Conservation (phyloP, 495 filamentous ascomycete genomes). For the Amniculicola lignicola region DNA sequence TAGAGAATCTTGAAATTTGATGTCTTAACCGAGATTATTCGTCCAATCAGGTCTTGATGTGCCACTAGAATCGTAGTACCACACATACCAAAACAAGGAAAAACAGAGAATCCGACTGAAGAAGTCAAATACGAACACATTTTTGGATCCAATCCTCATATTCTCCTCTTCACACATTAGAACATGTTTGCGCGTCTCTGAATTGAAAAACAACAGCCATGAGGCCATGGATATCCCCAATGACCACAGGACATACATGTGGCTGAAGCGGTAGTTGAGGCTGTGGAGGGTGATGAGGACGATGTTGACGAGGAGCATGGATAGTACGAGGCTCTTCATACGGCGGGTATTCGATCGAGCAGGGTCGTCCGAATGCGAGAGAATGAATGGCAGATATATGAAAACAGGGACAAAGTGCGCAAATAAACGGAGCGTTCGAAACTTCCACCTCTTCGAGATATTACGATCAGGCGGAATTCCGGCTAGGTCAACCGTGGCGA, state of each 20-base stretch:
- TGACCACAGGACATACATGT: neutral
- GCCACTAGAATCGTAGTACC: neutral
- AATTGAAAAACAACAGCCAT: neutral
- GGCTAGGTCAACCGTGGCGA: neutral
- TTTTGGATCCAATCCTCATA: neutral
- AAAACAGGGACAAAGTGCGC: neutral
- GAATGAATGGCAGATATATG: neutral
- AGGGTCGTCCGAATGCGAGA: neutral
- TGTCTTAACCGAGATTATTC: neutral
- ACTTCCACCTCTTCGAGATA: neutral
- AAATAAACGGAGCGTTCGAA: neutral
- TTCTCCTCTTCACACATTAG: neutral
- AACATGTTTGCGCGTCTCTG: neutral
- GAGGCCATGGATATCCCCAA: neutral
- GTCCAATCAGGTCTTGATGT: neutral
- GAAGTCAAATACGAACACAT: conserved; percentile 5
- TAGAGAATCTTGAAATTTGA: no score
- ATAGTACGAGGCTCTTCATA: neutral
- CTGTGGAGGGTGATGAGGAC: neutral
- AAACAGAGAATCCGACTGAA: neutral
- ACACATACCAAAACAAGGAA: conserved; percentile 3
- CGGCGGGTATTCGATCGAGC: neutral
- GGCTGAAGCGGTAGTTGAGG: conserved; percentile 3
- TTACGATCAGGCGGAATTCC: neutral
- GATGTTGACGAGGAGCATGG: neutral